A percentile compares a stretch with the other conserved stretches of the same genome.
Conservation (phyloP, 2,329 filamentous ascomycete genomes). For the Trichoderma aggressivum region DNA sequence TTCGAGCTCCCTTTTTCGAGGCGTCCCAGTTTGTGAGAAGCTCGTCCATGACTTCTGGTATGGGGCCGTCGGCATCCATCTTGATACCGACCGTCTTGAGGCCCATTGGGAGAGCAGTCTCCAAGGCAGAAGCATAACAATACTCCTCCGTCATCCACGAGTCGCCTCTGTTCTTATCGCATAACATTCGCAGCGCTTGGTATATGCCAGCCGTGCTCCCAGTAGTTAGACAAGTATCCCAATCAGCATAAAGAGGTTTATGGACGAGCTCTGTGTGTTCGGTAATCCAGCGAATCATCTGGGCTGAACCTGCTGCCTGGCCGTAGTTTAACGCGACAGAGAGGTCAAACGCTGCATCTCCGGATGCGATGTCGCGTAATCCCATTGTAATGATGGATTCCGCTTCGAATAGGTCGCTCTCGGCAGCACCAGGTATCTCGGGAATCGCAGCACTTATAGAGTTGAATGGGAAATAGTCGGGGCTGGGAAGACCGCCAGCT, state of each 20-base stretch:
- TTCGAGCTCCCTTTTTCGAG: slow-evolving; percentile 31
- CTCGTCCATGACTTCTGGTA: slow-evolving; percentile 59
- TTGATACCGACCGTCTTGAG: slow-evolving; percentile 51
- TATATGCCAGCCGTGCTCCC: slow-evolving; percentile 68
- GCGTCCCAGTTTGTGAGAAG: slow-evolving; percentile 63
- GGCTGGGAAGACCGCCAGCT: neutral
- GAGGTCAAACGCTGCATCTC: slow-evolving; percentile 23
- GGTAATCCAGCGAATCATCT: slow-evolving; percentile 67
- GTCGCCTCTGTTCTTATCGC: slow-evolving; percentile 54
- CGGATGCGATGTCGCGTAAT: slow-evolving; percentile 8
- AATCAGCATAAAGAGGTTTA: slow-evolving; percentile 69
- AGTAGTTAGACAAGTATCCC: slow-evolving; percentile 63
- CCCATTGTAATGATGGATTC: slow-evolving; percentile 1
- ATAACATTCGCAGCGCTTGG: slow-evolving; percentile 63
- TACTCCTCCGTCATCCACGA: slow-evolving; percentile 35
- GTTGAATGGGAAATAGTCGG: neutral
- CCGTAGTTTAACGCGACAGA: slow-evolving; percentile 69
- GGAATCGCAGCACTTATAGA: neutral
- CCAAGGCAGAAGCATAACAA: neutral
- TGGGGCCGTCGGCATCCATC: slow-evolving; percentile 64
- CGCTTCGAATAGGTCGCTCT: neutral
- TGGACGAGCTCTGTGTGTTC: slow-evolving; percentile 75
- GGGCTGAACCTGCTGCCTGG: slow-evolving; percentile 67
- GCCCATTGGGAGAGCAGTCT: neutral
- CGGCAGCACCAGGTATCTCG: neutral